A percentile compares a stretch with the other conserved stretches of the same genome.
Conservation (phyloP, 1,139 yeast species). For the Pichia cactophila region DNA sequence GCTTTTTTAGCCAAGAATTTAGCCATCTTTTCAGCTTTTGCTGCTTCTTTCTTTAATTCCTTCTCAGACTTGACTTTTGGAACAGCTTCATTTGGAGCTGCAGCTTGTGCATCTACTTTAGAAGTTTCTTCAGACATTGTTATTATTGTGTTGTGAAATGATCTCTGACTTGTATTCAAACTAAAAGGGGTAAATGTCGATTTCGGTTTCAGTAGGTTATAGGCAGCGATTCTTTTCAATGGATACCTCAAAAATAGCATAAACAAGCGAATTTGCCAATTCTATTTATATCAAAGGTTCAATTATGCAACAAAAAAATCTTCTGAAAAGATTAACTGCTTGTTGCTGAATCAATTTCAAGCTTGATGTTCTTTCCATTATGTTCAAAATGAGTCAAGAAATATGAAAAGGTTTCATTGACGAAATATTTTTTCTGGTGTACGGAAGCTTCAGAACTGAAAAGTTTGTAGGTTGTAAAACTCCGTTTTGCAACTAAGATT, state of each 20-base stretch:
- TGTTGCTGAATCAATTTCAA: not conserved
- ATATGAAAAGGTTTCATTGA: too few species aligned
- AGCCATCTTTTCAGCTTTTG: slow-evolving; percentile 94
- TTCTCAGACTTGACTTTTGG: slow-evolving; percentile 49
- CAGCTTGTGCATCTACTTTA: not conserved
- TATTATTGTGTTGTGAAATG: slow-evolving; percentile 4
- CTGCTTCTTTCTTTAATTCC: slow-evolving; percentile 84
- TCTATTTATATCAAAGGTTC: not conserved
- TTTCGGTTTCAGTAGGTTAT: slow-evolving; percentile 3
- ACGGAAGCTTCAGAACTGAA: not conserved
- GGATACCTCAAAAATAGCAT: slow-evolving; percentile 20
- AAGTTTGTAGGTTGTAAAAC: too few species aligned
- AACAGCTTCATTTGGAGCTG: slow-evolving; percentile 3
- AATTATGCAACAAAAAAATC: not conserved
- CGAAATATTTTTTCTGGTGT: not conserved
- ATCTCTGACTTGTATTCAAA: slow-evolving; percentile 4
- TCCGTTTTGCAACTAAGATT: too few species aligned
- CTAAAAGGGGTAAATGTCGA: not conserved
- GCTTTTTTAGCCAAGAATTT: slow-evolving; percentile 92
- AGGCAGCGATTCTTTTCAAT: slow-evolving; percentile 14
- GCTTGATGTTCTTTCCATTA: not conserved
- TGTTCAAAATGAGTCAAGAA: not conserved
- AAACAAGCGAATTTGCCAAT: slow-evolving; percentile 11
- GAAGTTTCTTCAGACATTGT: slow-evolving; percentile 11
- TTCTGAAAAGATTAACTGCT: slow-evolving; percentile 3